These are phyloP conservation scores for Stylonectria norvegica DNA, from an alignment of 2,329 filamentous ascomycete genomes.

Conservation along the genomic window DNA sequence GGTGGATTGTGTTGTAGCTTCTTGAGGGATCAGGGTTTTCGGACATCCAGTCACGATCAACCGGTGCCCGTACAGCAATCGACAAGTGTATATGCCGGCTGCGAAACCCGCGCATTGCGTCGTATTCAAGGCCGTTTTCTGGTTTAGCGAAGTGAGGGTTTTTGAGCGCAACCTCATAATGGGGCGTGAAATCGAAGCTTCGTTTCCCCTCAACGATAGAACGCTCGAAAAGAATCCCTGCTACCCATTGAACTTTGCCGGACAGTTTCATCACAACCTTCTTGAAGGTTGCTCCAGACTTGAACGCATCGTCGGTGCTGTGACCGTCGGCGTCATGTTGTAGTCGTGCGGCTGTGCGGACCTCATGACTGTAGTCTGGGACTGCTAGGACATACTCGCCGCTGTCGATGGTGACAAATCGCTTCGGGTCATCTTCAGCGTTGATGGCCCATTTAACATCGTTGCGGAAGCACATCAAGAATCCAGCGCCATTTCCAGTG, in stretches of 20 bases:
- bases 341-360: conserved; percentile 59
- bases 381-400: conserved; percentile 93
- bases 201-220: conserved; percentile 69
- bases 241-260: conserved; percentile 89
- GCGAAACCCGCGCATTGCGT: conserved; percentile 94
- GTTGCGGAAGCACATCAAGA: conserved; percentile 98
- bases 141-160: conserved; percentile 70
- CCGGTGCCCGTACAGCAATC: conserved; percentile 82
- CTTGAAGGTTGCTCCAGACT: conserved; percentile 82
- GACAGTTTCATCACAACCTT: conserved; percentile 99
- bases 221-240: conserved; percentile 87
- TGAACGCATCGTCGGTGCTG: conserved; percentile 60
- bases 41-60: conserved; percentile 80
- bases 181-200: conserved; percentile 84
- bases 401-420: conserved; percentile 94
- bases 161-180: conserved; percentile 86
- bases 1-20: conserved; percentile 95
- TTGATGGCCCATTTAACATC: conserved; percentile 87
- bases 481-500: conserved; percentile 87
- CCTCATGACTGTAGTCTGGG: conserved; percentile 88
- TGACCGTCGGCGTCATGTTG: conserved; percentile 56
- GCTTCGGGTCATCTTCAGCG: conserved; percentile 79
- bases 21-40: conserved; percentile 71
- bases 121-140: conserved; percentile 59
- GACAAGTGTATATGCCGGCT: conserved; percentile 97